Percentiles rank a stretch among this genome's conserved stretches.
Evolutionary conservation across 73 alveolate species (phyloP).

Genomic region (Paramecium tetraurelia): DNA sequence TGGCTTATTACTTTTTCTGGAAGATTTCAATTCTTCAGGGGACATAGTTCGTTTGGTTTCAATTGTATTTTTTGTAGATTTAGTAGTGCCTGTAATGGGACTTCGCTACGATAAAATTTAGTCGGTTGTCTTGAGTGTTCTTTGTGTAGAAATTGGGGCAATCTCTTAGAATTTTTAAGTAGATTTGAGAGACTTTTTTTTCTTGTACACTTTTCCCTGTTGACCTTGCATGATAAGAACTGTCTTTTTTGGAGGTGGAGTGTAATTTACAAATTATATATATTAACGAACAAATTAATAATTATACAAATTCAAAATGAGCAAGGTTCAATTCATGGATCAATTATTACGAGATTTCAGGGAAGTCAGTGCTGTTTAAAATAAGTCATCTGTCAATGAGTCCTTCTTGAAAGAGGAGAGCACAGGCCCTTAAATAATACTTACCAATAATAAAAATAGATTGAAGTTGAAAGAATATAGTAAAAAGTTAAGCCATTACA

Average conservation of each 20-base stretch:
- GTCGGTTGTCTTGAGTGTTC: background rate
- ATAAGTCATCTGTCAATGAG: background rate
- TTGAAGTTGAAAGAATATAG: conserved; percentile 9
- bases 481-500: conserved; percentile 18
- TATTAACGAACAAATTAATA: conserved; percentile 17
- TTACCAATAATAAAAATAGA: conserved; percentile 30
- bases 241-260: background rate
- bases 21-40: background rate
- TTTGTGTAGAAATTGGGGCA: background rate
- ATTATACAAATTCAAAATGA: conserved; percentile 14
- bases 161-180: background rate
- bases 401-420: background rate
- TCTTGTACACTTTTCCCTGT: background rate
- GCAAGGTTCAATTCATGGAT: conserved; percentile 29
- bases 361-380: background rate
- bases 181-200: background rate
- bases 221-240: background rate
- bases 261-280: background rate
- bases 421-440: background rate
- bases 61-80: background rate
- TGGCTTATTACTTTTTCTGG: background rate
- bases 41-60: background rate
- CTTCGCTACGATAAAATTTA: background rate
- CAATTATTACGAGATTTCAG: conserved; percentile 10
- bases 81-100: background rate